Base-by-base conservation (phyloP, 75 land plant genomes). In the Selaginella moellendorffii region DNA sequence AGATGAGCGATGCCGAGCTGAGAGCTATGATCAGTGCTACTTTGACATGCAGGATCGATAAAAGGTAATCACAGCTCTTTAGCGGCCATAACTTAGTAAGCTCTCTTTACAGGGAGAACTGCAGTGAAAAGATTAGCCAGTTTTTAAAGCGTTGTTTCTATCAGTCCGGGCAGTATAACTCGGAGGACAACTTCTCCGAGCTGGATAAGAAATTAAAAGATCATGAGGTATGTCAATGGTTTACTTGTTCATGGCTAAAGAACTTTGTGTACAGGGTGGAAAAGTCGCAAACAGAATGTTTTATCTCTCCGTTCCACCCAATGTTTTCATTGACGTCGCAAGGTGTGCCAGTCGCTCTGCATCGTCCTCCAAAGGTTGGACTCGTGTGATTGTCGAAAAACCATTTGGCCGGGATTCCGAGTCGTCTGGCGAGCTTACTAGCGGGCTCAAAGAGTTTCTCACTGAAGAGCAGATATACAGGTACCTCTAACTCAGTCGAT, bases 381-480 rank as follows among this genome's bases (percentile, higher is more conserved):
- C 95, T 21, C 72, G 95, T 31, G 82, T 92, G 30, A 92, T 92
- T 65, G 97, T 92, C 54, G 97, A 92, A 78, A 92, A 92, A 60
- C 97, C 97, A 18, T 92, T 92, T 85, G 95, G 97, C 23, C 82
- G 90, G 36, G 97, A 92, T 76, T 81, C 95, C 26, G 87, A 88
- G 68, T 92, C 97, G 22, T 92, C 97, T 59, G 97, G 95, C 54
- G 86, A 87, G 62, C 75, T 92, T 52, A 92, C 97, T 26, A 78
- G 69, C 61, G 80, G 82, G 52, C 66, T 92, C 65, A 92, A 92
- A 56, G 78, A 85, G 61, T 85, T 85, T 64, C 67, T 92, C 21
- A 54, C 65, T 2, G 97, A 92, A 64, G 95, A 92, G 58, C 97
- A 92, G 72, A 92, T 92, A 65, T 92, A 85, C 62, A 77, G 97